Conservation (phyloP, 768 basidiomycete genomes). For the Thelephora ganbajun region DNA sequence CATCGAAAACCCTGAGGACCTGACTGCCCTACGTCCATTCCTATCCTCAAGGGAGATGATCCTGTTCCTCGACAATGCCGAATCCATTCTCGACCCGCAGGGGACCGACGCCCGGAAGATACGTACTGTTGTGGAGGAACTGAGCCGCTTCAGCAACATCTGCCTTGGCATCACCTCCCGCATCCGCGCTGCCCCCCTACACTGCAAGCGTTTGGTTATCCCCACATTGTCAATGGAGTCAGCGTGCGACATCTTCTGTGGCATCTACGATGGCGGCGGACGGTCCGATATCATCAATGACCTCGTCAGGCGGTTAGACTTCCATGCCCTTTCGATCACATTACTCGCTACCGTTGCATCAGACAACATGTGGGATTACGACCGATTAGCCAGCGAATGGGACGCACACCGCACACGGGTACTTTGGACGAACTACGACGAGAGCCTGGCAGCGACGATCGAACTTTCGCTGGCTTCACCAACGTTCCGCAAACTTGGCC, state of each 20-base stretch:
- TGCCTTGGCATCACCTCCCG: not conserved
- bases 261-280: not conserved
- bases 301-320: not conserved
- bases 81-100: not conserved
- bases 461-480: not conserved
- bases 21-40: not conserved
- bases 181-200: not conserved
- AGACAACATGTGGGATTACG: not conserved
- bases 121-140: not conserved
- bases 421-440: not conserved
- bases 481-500: not conserved
- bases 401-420: not conserved
- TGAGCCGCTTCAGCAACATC: not conserved
- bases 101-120: not conserved
- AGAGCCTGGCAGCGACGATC: not conserved
- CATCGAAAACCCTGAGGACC: not conserved
- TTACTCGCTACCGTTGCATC: not conserved
- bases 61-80: not conserved
- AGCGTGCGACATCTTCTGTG: not conserved
- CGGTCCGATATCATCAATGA: not conserved
- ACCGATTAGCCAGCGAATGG: not conserved
- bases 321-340: not conserved
- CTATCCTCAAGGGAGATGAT: not conserved
- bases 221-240: not conserved
- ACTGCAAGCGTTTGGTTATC: not conserved